Base-by-base conservation (phyloP, 768 basidiomycete genomes). In the Phaffia tasmanica region DNA sequence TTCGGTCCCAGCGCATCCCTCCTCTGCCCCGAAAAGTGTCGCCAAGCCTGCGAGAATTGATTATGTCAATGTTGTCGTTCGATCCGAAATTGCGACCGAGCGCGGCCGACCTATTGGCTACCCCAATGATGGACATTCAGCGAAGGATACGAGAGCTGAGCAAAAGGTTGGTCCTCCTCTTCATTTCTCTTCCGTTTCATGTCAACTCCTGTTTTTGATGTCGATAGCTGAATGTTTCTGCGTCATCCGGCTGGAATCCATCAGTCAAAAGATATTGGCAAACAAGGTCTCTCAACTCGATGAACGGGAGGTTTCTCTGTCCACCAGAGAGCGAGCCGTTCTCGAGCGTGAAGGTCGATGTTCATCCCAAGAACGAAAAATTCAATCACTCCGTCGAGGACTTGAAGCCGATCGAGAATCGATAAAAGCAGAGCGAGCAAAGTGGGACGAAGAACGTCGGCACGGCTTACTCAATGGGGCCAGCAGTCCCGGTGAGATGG, bases 1-100 rank as follows among this genome's bases (percentile, higher is more conserved):
- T 95, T 74, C 81, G 88, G 18, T 71, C 89, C 69, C 90, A 88
- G 18, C 84, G 88, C n/a, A 88, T 94, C 75, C 92, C 91, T 9
- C 89, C 89, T 2, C 77, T 95, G 56, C 91, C 92, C 7, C 62
- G 67, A 2, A 50, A 51, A 7, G 67, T 69, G 16, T 69, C 67
- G 42, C 62, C 63, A 18, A 21, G 23, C 35, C 67, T 69, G 53
- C 55, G 57, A 16, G 54, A 63, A 8, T 47, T 63, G 23, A 69
- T 69, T 57, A 54, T 64, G 62, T 48, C 27, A 21, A 69, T 69
- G 67, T 62, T 69, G 42, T 53, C 49, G 16, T 69, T 69, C 30
- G 63, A 69, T 35, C 67, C 67, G 8, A 58, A 50, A 16, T 15
- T 18, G 0, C 47, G 67, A 53, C 67, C 67, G 27, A 64, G 62